Conservation (phyloP, 2,329 filamentous ascomycete genomes). For the Penicillium italicum region DNA sequence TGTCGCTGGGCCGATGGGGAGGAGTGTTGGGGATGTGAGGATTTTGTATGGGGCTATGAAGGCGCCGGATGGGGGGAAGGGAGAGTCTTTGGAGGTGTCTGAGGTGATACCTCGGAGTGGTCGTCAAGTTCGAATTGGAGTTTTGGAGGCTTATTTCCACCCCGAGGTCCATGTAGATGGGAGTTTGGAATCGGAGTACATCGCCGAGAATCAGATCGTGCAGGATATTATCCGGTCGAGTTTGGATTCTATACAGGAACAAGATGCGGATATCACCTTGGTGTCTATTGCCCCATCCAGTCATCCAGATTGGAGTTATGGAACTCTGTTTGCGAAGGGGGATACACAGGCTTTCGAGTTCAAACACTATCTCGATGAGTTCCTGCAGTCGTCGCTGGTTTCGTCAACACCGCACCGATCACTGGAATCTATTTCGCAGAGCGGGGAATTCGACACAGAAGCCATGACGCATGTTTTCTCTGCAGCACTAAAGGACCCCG, state of each 20-base stretch:
- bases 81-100: not conserved
- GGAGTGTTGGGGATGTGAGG: slow-evolving; percentile 35
- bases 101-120: not conserved
- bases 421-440: slow-evolving; percentile 50
- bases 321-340: slow-evolving; percentile 40
- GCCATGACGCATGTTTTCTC: slow-evolving; percentile 58
- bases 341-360: slow-evolving; percentile 63
- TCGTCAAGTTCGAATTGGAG: slow-evolving; percentile 40
- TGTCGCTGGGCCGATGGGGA: slow-evolving; percentile 53
- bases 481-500: slow-evolving; percentile 51
- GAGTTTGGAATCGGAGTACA: slow-evolving; percentile 14
- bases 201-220: slow-evolving; percentile 54
- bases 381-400: slow-evolving; percentile 46
- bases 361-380: slow-evolving; percentile 53
- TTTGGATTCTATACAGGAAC: slow-evolving; percentile 29
- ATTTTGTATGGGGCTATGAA: slow-evolving; percentile 29
- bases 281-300: slow-evolving; percentile 52
- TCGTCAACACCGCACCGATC: slow-evolving; percentile 28
- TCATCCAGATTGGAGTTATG: slow-evolving; percentile 15
- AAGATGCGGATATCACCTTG: slow-evolving; percentile 23
- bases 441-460: slow-evolving; percentile 48
- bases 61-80: not conserved
- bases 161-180: slow-evolving; percentile 10
- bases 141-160: slow-evolving; percentile 58
- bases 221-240: slow-evolving; percentile 51